Conservation (phyloP, 164 flowering plant genomes). For the Annona squamosa region DNA sequence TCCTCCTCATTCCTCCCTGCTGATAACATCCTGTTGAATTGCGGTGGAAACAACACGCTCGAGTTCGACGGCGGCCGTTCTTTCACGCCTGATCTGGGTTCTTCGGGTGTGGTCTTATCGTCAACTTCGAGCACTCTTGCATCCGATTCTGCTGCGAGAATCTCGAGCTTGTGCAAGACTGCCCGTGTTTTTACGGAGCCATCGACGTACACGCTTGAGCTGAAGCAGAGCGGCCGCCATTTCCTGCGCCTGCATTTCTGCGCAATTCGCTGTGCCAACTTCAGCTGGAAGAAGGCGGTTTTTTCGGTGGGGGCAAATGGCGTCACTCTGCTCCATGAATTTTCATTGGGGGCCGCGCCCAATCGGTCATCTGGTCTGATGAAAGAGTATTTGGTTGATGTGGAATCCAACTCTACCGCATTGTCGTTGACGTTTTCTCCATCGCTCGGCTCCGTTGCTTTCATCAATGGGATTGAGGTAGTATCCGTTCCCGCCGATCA, state of each 20-base stretch:
- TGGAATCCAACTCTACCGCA: slow-evolving; percentile 15
- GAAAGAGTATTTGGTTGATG: slow-evolving; percentile 37
- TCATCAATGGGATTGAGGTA: slow-evolving; percentile 45
- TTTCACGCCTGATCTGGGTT: slow-evolving; percentile 30
- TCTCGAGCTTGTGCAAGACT: slow-evolving; percentile 19
- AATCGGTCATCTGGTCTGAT: slow-evolving; percentile 9
- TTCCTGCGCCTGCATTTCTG: slow-evolving; percentile 42
- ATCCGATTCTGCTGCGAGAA: slow-evolving; percentile 7
- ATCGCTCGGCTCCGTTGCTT: slow-evolving; percentile 31
- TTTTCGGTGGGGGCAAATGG: slow-evolving; percentile 36
- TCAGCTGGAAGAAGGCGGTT: slow-evolving; percentile 27
- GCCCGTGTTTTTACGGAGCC: slow-evolving; percentile 30
- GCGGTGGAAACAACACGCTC: slow-evolving; percentile 26
- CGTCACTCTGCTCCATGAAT: slow-evolving; percentile 24
- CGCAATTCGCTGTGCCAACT: slow-evolving; percentile 22
- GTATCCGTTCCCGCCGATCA: slow-evolving; percentile 28
- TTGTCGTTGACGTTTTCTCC: slow-evolving; percentile 29
- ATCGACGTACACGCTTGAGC: slow-evolving; percentile 22
- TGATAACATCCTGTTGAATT: slow-evolving; percentile 28
- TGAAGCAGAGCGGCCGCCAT: slow-evolving; percentile 30
- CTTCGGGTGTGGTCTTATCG: slow-evolving; percentile 18
- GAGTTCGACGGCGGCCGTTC: slow-evolving; percentile 16
- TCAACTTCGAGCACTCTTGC: slow-evolving; percentile 23
- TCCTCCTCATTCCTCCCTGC: slow-evolving; percentile 23
- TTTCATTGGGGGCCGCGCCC: slow-evolving; percentile 20